phyloP scores from a whole-genome alignment of 805 yeast genomes.

The Starmerella potacharoeniae region DNA sequence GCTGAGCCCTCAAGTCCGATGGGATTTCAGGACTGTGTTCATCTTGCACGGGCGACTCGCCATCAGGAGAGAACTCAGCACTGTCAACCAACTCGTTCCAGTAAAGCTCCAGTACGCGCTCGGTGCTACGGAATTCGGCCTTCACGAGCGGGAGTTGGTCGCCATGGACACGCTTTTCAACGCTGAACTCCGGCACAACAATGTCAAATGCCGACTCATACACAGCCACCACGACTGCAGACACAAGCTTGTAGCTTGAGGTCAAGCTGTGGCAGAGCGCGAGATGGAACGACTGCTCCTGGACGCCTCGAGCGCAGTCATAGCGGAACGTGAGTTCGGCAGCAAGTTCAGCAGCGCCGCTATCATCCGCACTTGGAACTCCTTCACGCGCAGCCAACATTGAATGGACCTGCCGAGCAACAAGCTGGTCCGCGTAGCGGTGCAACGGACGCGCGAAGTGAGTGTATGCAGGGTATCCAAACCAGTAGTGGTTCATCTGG shows the following conservation, averaged over 20 bases:
- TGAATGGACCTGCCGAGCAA: constrained; percentile 78
- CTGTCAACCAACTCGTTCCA: constrained; percentile 93
- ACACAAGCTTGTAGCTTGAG: constrained; percentile 62
- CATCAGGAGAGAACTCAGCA: constrained; percentile 68
- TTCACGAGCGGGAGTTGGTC: constrained; percentile 87
- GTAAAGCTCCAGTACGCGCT: constrained; percentile 61
- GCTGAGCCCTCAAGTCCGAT: constrained; percentile 20
- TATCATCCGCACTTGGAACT: constrained; percentile 1
- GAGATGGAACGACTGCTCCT: constrained; percentile 87
- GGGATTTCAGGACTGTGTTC: constrained; percentile 4
- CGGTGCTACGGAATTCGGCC: constrained; percentile 74
- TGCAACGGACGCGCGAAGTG: constrained; percentile 90
- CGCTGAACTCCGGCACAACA: constrained; percentile 65
- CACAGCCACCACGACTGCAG: constrained; percentile 82
- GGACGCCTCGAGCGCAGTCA: constrained; percentile 87
- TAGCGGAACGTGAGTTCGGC: constrained; percentile 93
- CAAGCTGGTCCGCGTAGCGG: constrained; percentile 84
- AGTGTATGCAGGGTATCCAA: constrained; percentile 75
- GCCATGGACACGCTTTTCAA: constrained; percentile 48
- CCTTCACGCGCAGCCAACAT: constrained; percentile 33
- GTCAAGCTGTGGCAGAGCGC: constrained; percentile 39
- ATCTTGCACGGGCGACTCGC: constrained; percentile 1
- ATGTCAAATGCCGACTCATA: constrained; percentile 95
- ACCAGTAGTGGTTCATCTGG: constrained; percentile 64
- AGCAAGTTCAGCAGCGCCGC: constrained; percentile 35